Conservation (phyloP, 495 filamentous ascomycete species). For the Penicillium argentinense region DNA sequence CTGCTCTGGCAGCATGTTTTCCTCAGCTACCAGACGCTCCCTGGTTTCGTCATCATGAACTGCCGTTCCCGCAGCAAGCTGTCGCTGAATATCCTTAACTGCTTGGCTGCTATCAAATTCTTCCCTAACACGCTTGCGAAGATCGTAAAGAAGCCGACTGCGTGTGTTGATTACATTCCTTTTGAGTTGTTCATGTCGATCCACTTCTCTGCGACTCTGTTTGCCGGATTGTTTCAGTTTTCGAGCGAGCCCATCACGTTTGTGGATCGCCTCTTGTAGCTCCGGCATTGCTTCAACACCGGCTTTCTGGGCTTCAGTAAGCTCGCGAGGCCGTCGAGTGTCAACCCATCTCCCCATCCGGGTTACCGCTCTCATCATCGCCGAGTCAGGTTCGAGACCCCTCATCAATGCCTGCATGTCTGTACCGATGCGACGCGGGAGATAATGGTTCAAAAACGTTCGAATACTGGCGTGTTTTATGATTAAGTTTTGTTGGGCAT, state of each 20-base stretch:
- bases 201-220: background rate
- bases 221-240: background rate
- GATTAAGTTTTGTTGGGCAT: constrained; percentile 38
- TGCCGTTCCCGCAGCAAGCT: constrained; percentile 1
- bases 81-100: constrained; percentile 4
- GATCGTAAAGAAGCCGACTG: constrained; percentile 6
- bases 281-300: constrained; percentile 1
- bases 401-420: constrained; percentile 32
- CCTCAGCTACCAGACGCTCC: constrained; percentile 1
- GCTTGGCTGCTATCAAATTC: constrained; percentile 9
- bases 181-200: constrained; percentile 2
- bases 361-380: constrained; percentile 31
- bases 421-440: constrained; percentile 28
- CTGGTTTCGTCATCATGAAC: constrained; percentile 2
- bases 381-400: constrained; percentile 23
- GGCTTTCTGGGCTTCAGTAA: constrained; percentile 3
- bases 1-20: constrained; percentile 5
- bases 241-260: constrained; percentile 2
- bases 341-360: constrained; percentile 24
- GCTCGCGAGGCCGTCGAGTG: constrained; percentile 3
- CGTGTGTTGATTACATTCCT: constrained; percentile 7
- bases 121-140: constrained; percentile 6
- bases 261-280: constrained; percentile 2
- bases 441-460: constrained; percentile 39
- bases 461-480: constrained; percentile 30